Percentiles rank a stretch among this genome's conserved stretches.
These are phyloP conservation scores for Pseudoneurospora amorphoporcata DNA, from an alignment of 495 filamentous ascomycete species.

Conservation along the genomic window DNA sequence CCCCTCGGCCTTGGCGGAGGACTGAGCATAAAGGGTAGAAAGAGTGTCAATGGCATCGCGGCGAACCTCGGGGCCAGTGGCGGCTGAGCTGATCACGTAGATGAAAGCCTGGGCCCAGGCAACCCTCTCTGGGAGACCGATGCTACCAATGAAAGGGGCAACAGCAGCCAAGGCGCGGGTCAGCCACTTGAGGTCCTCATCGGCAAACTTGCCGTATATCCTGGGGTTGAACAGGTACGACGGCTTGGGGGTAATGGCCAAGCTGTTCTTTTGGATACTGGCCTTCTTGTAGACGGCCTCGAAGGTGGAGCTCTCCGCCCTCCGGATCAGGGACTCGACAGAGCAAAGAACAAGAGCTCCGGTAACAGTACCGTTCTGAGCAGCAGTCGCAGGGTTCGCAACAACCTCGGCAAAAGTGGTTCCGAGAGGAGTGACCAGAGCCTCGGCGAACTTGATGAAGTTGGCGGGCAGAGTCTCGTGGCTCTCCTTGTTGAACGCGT, in stretches of 20 bases:
- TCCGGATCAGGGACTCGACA: slow-evolving; percentile 38
- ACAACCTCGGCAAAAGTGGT: slow-evolving; percentile 65
- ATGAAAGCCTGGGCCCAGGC: slow-evolving; percentile 78
- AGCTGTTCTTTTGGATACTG: slow-evolving; percentile 48
- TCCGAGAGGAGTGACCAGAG: slow-evolving; percentile 54
- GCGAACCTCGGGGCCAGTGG: slow-evolving; percentile 46
- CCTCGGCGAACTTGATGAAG: slow-evolving; percentile 45
- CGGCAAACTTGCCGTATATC: slow-evolving; percentile 67
- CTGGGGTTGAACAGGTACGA: slow-evolving; percentile 78
- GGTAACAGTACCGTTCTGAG: slow-evolving; percentile 65
- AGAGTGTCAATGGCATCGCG: slow-evolving; percentile 49
- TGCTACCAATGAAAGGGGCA: slow-evolving; percentile 30
- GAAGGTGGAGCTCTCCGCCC: slow-evolving; percentile 30
- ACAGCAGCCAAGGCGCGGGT: slow-evolving; percentile 57
- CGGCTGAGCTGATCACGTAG: slow-evolving; percentile 56
- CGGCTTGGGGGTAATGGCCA: slow-evolving; percentile 59
- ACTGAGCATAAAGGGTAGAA: slow-evolving; percentile 46
- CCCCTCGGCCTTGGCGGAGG: slow-evolving; percentile 32
- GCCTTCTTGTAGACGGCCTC: slow-evolving; percentile 45
- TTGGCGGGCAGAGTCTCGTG: slow-evolving; percentile 30
- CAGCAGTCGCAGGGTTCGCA: slow-evolving; percentile 62
- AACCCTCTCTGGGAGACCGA: slow-evolving; percentile 24
- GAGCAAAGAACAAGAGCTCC: slow-evolving; percentile 65
- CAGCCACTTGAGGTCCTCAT: slow-evolving; percentile 70
- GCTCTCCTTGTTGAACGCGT: slow-evolving; percentile 38